phyloP scores from a whole-genome alignment of 371 early-diverging fungal genomes.

The Parasitella parasitica region DNA sequence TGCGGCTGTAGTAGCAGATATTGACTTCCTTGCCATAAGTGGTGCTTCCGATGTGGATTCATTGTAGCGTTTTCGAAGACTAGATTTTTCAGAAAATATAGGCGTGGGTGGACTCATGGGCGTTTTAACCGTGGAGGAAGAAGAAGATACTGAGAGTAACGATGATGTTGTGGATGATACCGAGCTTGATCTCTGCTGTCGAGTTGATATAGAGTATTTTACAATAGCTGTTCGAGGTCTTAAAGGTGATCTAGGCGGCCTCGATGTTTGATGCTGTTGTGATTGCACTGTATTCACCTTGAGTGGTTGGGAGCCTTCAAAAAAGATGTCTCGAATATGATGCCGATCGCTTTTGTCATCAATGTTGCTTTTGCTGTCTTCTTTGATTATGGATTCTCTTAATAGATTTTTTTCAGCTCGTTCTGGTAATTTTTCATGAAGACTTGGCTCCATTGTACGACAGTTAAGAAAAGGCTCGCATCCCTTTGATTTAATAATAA shows the following conservation, averaged over 20 bases:
- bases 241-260: slow-evolving; percentile 42
- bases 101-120: slow-evolving; percentile 1
- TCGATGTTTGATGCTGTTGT: not conserved
- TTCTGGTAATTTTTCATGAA: not conserved
- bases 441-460: not conserved
- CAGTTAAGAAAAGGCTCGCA: not conserved
- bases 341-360: not conserved
- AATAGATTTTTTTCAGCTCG: not conserved
- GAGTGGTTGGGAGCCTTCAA: not conserved
- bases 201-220: not conserved
- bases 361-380: not conserved
- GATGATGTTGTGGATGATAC: slow-evolving; percentile 7
- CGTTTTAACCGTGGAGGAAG: not conserved
- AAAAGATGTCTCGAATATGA: slow-evolving; percentile 4
- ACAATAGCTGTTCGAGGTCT: slow-evolving; percentile 1
- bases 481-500: not conserved
- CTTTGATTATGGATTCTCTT: not conserved
- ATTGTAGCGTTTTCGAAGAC: not conserved
- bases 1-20: not conserved
- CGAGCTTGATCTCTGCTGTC: slow-evolving; percentile 5
- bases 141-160: slow-evolving; percentile 1
- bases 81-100: not conserved
- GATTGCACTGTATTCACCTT: not conserved
- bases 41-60: not conserved
- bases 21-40: not conserved